These are phyloP conservation scores for Casuarina cunninghamiana DNA, from an alignment of 306 rosid genomes.

Conservation along the genomic window DNA sequence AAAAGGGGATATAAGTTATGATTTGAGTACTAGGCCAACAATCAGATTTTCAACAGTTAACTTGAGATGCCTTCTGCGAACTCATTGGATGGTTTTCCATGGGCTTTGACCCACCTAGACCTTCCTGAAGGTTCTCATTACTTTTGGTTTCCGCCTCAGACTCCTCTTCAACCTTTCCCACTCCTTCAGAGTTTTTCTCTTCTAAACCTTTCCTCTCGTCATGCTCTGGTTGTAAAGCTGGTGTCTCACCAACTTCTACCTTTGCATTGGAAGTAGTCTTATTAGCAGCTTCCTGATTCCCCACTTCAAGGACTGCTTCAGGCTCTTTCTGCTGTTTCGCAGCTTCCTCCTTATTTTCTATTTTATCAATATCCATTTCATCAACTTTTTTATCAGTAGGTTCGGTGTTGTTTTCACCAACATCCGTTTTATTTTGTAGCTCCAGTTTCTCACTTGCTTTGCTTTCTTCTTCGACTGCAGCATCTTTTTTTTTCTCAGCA, in stretches of 20 bases:
- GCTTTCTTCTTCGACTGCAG: constrained; percentile 10
- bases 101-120: constrained; percentile 10
- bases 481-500: constrained; percentile 3
- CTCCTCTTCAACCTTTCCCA: constrained; percentile 10
- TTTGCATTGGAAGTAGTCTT: not conserved
- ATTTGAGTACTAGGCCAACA: not conserved
- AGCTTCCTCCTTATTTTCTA: constrained; percentile 2
- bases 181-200: not conserved
- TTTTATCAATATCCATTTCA: not conserved
- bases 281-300: constrained; percentile 11
- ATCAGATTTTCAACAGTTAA: not conserved
- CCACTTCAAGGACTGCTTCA: not conserved
- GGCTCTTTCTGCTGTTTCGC: not conserved
- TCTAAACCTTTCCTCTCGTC: too few relatives aligned
- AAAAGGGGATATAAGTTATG: not conserved
- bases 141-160: constrained; percentile 1
- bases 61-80: constrained; percentile 3
- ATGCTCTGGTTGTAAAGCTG: not conserved
- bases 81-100: not conserved
- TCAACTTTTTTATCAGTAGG: constrained; percentile 13
- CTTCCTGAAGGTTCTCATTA: not conserved
- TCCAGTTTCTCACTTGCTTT: constrained; percentile 16
- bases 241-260: not conserved
- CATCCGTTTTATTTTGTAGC: constrained; percentile 13
- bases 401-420: not conserved